Evolutionary conservation across 352 stramenopile species (phyloP), one percentile per base, ranked within the genome.

Genomic region (Pythium oligandrum): DNA sequence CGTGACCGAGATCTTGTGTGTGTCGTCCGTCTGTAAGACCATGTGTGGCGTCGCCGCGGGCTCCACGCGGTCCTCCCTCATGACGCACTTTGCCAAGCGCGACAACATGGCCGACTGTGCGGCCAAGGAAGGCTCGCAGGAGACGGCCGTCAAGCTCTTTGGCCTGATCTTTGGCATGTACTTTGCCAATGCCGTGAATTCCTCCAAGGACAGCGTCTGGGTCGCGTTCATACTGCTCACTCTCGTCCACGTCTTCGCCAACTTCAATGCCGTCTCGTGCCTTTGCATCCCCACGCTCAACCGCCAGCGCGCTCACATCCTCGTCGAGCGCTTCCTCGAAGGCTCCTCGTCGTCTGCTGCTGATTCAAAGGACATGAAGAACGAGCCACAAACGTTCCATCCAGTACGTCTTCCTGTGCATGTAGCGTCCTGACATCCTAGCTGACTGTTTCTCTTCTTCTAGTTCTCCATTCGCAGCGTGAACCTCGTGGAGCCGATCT

Each of bases 51-150:
- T 98, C 40, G 90, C 93, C 1, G 93, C 94, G 0, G 94, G 93
- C 5, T 89, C 93, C 34, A 98, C 93, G 36, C 95, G 97, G 64
- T 94, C 85, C 7, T 91, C 80, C n/a, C 76, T 97, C 52, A 95
- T 92, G 65, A 83, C 79, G 26, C 89, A 97, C 62, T 95, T 96
- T 51, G 86, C 88, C 39, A 87, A 91, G 59, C 59, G 69, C 30
- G 81, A 91, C 63, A 91, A 91, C 54, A 91, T 91, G 81, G 81
- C 81, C 3, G 96, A 98, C 71, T 88, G 97, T 46, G 90, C 87
- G 32, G 89, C 94, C 39, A 98, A 98, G 64, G 96, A 98, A 72
- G 91, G 84, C 0, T 97, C 93, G 0, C 96, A 98, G 68, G 96
- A 98, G 78, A 98, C 94, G 5, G 75, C 95, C 0, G 93, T 98